Base-by-base conservation (phyloP, 148 eudicot genomes). In the Gaultheria prostrata region DNA sequence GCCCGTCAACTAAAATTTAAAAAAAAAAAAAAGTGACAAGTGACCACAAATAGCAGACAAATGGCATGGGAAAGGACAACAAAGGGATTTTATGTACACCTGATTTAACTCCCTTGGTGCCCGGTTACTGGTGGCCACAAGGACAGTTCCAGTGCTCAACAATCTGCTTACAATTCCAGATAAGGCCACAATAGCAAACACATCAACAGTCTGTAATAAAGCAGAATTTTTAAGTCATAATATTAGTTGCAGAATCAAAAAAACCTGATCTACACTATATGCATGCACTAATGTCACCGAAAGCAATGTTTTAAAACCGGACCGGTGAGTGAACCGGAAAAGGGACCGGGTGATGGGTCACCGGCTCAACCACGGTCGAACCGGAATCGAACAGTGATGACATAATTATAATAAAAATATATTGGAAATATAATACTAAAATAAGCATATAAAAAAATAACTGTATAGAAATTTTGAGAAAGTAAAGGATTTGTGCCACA, bases 81-180 rank as follows among this genome's bases (percentile, higher is more conserved):
- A 59, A 21, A 24, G 30, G 65, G 6, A 14, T 50, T 48, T 24
- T 43, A 65, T 32, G 53, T 46, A 39, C 54, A 94, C 99, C 99
- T 94, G 97, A 91, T 97, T 97, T 83, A 97, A 88, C 80, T 97
- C 99, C 79, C 86, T 81, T 46, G 98, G 99, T 84, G 97, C 94
- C 82, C 98, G 92, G 81, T 97, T 97, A 90, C 99, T 97, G 69
- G 99, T 97, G 78, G 98, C 98, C 81, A 97, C 97, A 85, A 97
- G 95, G 83, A 97, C 90, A 79, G 97, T 93, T 83, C 99, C 99
- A 77, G 95, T 93, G 87, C 95, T 97, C 85, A 97, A 80, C 90
- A 97, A 88, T 92, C 98, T 93, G 91, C 99, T 92, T 79, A 97
- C 82, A 88, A 97, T 97, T 91, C 99, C 99, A 89, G 99, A 97